Conservation (phyloP, 176 grass and related monocot genomes). For the Poa pratensis region DNA sequence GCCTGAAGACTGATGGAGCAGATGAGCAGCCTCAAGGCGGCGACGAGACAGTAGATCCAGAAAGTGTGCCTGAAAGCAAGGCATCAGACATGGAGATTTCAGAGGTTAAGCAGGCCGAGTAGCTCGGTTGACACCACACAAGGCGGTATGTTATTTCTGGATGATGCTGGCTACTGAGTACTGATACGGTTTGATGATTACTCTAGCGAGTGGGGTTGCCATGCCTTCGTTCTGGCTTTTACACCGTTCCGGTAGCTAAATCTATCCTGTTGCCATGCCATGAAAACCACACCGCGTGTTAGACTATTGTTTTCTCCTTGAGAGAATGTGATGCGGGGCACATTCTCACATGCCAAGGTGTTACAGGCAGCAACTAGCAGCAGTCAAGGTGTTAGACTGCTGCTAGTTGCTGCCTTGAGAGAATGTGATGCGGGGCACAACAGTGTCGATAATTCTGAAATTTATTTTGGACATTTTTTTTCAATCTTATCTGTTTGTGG, state of each 20-base stretch:
- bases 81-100: slow-evolving; percentile 30
- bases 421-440: not conserved
- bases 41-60: slow-evolving; percentile 26
- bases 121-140: not conserved
- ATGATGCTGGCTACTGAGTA: not conserved
- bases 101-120: slow-evolving; percentile 36
- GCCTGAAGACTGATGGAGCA: slow-evolving; percentile 26
- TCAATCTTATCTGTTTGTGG: not conserved
- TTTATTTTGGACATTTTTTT: not conserved
- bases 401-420: no score
- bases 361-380: no score
- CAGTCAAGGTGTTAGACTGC: no score
- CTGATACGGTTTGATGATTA: not conserved
- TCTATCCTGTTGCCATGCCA: not conserved
- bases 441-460: not conserved
- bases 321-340: not conserved
- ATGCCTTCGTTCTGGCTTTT: not conserved
- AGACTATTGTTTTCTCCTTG: no score
- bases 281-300: not conserved
- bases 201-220: not conserved
- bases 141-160: not conserved
- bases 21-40: slow-evolving; percentile 17
- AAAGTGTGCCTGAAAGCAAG: slow-evolving; percentile 35
- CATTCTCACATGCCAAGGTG: no score
- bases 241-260: not conserved